Conservation (phyloP, 2,329 filamentous ascomycete genomes). For the Penicillium digitatum region DNA sequence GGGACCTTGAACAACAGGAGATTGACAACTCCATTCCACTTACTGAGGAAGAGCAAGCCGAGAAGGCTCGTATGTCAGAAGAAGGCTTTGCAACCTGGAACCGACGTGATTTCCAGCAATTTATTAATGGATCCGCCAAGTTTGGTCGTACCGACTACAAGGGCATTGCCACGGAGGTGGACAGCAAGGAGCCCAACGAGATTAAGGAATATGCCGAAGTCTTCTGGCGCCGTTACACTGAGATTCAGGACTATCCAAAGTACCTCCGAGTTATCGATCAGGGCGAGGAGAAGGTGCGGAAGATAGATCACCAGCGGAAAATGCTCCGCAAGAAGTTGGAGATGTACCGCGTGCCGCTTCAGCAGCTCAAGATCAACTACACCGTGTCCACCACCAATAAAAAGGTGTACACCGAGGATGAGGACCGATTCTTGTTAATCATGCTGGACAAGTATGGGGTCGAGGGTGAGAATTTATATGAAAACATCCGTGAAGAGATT, state of each 20-base stretch:
- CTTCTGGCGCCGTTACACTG: slow-evolving; percentile 93
- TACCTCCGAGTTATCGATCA: slow-evolving; percentile 86
- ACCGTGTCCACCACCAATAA: slow-evolving; percentile 99
- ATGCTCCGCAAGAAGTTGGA: slow-evolving; percentile 92
- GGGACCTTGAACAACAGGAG: slow-evolving; percentile 80
- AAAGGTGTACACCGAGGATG: slow-evolving; percentile 98
- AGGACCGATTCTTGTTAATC: slow-evolving; percentile 91
- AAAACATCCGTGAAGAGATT: slow-evolving; percentile 95
- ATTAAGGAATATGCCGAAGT: slow-evolving; percentile 88
- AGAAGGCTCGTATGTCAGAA: slow-evolving; percentile 76
- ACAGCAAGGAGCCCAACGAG: slow-evolving; percentile 80
- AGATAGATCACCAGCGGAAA: slow-evolving; percentile 87
- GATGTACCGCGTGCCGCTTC: slow-evolving; percentile 93
- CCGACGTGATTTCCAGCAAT: slow-evolving; percentile 95
- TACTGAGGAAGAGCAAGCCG: slow-evolving; percentile 81
- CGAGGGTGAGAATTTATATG: slow-evolving; percentile 84
- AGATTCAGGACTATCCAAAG: slow-evolving; percentile 85
- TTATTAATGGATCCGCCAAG: slow-evolving; percentile 90
- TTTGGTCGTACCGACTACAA: slow-evolving; percentile 84
- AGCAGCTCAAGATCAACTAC: slow-evolving; percentile 98
- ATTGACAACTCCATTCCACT: slow-evolving; percentile 88
- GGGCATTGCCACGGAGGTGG: slow-evolving; percentile 81
- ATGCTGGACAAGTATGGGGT: slow-evolving; percentile 89
- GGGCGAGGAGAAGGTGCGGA: slow-evolving; percentile 83
- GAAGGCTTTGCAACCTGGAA: slow-evolving; percentile 95